Conservation (phyloP, 2,329 filamentous ascomycete genomes). For the Aureobasidium sp. region DNA sequence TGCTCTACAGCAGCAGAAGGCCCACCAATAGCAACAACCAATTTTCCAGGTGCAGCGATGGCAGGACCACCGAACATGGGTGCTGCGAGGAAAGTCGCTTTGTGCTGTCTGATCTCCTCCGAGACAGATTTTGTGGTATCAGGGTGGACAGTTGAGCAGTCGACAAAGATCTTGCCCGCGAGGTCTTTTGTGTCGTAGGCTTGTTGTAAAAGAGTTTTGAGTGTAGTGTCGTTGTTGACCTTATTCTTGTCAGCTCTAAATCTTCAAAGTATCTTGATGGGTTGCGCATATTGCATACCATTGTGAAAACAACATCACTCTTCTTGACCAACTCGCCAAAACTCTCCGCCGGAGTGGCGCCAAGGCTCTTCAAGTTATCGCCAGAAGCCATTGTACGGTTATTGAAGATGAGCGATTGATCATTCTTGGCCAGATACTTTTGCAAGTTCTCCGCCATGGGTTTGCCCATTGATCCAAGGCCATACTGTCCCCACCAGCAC, state of each 20-base stretch:
- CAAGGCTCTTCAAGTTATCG: constrained; percentile 14
- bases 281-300: neutral
- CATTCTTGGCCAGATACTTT: constrained; percentile 35
- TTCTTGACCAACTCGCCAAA: constrained; percentile 18
- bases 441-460: constrained; percentile 50
- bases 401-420: constrained; percentile 17
- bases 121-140: constrained; percentile 77
- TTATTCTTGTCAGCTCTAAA: neutral
- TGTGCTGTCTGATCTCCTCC: constrained; percentile 60
- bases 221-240: constrained; percentile 17
- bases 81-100: constrained; percentile 79
- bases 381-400: constrained; percentile 21
- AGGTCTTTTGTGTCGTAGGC: constrained; percentile 22
- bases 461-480: constrained; percentile 51
- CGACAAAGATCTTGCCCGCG: constrained; percentile 79
- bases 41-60: constrained; percentile 74
- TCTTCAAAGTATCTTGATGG: too few relatives aligned
- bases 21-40: constrained; percentile 80
- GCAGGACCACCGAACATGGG: constrained; percentile 78
- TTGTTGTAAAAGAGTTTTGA: constrained; percentile 12
- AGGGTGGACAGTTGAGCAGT: constrained; percentile 90
- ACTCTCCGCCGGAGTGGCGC: constrained; percentile 11
- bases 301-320: constrained; percentile 22
- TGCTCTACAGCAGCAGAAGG: constrained; percentile 65
- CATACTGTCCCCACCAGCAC: constrained; percentile 29